Conservation (phyloP, 2,329 filamentous ascomycete species). For the Acrocalymma vagum region DNA sequence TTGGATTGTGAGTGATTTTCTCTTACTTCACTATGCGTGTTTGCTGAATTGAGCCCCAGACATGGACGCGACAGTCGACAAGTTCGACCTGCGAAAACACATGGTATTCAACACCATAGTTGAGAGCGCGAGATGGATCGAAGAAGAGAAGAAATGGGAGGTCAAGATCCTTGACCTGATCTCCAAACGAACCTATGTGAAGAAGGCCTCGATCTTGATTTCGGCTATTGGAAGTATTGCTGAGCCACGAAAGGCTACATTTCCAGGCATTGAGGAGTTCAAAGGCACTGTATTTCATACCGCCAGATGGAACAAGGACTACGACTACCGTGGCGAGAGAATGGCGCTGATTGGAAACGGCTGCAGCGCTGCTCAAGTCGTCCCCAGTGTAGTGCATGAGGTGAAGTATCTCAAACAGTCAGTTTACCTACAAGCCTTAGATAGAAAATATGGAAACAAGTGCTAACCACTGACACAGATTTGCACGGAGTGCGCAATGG, state of each 20-base stretch:
- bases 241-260: conserved; percentile 34
- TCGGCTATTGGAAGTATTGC: conserved; percentile 51
- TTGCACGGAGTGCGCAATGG: conserved; percentile 42
- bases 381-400: conserved; percentile 48
- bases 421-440: no score
- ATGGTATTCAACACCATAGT: conserved; percentile 59
- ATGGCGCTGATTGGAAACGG: conserved; percentile 55
- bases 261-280: conserved; percentile 52
- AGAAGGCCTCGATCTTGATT: conserved; percentile 49
- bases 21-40: not conserved
- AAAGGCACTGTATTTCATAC: conserved; percentile 52
- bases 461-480: no score
- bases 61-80: conserved; percentile 56
- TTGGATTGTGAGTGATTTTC: conserved; percentile 49
- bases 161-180: conserved; percentile 52
- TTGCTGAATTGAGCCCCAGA: conserved; percentile 22
- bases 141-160: conserved; percentile 55
- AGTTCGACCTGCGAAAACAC: conserved; percentile 57
- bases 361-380: conserved; percentile 52
- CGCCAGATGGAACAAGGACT: conserved; percentile 53
- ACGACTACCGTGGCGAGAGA: conserved; percentile 46
- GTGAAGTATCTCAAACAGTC: conserved; percentile 47
- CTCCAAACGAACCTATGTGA: conserved; percentile 45
- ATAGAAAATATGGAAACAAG: no score
- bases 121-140: conserved; percentile 56